A percentile compares a stretch with the other conserved stretches of the same genome.
Evolutionary conservation across 306 rosid species (phyloP).

Genomic region (Sechiopsis laciniata): DNA sequence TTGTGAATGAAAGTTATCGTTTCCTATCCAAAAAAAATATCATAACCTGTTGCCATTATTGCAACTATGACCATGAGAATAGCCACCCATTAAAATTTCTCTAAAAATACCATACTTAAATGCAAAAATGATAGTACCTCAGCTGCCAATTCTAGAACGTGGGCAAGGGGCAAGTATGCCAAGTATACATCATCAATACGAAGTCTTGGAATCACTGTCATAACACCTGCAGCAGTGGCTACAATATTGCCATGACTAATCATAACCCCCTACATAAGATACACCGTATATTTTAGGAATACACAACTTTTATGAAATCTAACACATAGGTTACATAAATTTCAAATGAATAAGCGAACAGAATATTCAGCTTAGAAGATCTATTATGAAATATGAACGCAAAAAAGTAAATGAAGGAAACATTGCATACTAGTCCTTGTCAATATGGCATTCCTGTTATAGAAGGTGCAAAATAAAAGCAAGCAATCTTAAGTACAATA

Average conservation of each 20-base stretch:
- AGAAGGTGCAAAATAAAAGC: background rate
- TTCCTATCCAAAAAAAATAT: no score
- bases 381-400: background rate
- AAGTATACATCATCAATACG: conserved; percentile 60
- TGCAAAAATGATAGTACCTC: conserved; percentile 48
- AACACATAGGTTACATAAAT: background rate
- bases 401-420: background rate
- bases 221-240: conserved; percentile 77
- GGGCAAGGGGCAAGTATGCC: conserved; percentile 92
- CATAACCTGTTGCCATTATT: no score
- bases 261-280: conserved; percentile 76
- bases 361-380: background rate
- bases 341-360: background rate
- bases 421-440: conserved; percentile 9
- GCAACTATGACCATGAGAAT: no score
- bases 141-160: conserved; percentile 90
- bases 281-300: conserved; percentile 12
- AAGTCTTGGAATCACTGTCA: conserved; percentile 62
- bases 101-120: background rate
- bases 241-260: conserved; percentile 81
- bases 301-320: background rate
- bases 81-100: background rate
- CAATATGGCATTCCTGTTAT: background rate
- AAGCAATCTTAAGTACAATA: background rate
- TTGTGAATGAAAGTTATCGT: no score